Percentiles rank a stretch among this genome's conserved stretches.
Conservation (phyloP, 805 yeast genomes). For the Monosporozyma aerobia region DNA sequence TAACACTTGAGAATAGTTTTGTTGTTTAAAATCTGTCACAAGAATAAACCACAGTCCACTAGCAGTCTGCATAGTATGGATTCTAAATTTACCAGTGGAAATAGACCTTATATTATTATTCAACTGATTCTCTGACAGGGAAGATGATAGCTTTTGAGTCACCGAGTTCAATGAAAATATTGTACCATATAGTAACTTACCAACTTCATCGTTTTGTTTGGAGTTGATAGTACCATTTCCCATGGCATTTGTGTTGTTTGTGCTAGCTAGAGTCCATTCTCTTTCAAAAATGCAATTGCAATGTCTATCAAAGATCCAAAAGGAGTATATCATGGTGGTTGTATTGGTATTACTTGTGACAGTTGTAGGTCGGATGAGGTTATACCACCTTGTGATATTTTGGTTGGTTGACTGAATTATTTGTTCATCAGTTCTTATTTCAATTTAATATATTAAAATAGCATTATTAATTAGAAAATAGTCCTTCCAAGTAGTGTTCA, state of each 20-base stretch:
- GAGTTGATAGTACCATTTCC: constrained; percentile 36
- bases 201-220: constrained; percentile 55
- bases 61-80: constrained; percentile 73
- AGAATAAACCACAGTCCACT: constrained; percentile 70
- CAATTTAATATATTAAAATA: too few species aligned
- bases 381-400: constrained; percentile 31
- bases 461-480: too few species aligned
- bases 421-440: too few species aligned
- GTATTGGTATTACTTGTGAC: background rate
- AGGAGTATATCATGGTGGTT: constrained; percentile 47
- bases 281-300: constrained; percentile 79
- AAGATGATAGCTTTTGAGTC: constrained; percentile 40
- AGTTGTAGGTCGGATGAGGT: background rate
- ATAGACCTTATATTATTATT: constrained; percentile 31
- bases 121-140: constrained; percentile 20
- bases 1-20: constrained; percentile 21
- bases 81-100: constrained; percentile 66
- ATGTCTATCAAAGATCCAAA: constrained; percentile 88
- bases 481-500: too few species aligned
- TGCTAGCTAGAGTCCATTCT: constrained; percentile 46
- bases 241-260: constrained; percentile 5
- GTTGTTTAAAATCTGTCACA: constrained; percentile 48
- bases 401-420: too few species aligned
- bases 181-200: constrained; percentile 80
- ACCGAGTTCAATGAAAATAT: constrained; percentile 71